A percentile compares a stretch with the other conserved stretches of the same genome.
phyloP scores from a whole-genome alignment of 176 grass and related monocot species.

The Musa itinerans region DNA sequence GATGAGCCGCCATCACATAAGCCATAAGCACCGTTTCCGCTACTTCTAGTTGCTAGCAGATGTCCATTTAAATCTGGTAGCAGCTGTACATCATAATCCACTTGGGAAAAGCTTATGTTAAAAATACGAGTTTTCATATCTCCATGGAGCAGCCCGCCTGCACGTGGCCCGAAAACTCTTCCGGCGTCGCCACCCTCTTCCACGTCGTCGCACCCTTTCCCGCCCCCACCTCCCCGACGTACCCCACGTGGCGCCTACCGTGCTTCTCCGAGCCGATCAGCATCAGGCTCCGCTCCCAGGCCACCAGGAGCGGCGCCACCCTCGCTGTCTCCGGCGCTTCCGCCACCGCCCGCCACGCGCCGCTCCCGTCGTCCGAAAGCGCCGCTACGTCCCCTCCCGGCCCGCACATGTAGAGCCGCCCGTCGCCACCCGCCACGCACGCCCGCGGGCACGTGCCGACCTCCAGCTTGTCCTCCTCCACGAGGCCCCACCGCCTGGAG shows the following conservation, averaged over 20 bases:
- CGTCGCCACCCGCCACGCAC: slow-evolving; percentile 23
- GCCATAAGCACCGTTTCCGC: no score
- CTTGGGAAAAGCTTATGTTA: no score
- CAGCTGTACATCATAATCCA: no score
- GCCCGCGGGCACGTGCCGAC: slow-evolving; percentile 44
- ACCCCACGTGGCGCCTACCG: slow-evolving; percentile 45
- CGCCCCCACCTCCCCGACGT: slow-evolving; percentile 29
- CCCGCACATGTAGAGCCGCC: slow-evolving; percentile 44
- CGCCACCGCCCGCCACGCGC: slow-evolving; percentile 19
- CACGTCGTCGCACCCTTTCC: slow-evolving; percentile 32
- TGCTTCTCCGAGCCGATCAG: slow-evolving; percentile 50
- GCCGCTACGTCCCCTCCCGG: slow-evolving; percentile 40
- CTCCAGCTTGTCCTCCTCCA: slow-evolving; percentile 32
- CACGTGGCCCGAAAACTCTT: slow-evolving; percentile 62
- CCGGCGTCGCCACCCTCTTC: slow-evolving; percentile 27
- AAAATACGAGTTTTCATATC: slow-evolving; percentile 24
- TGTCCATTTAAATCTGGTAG: no score
- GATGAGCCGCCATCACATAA: no score
- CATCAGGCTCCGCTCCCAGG: slow-evolving; percentile 28
- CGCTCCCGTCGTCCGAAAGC: slow-evolving; percentile 28
- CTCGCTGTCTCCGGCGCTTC: slow-evolving; percentile 50
- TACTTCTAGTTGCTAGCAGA: no score
- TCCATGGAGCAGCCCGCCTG: slow-evolving; percentile 44
- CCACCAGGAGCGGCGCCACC: slow-evolving; percentile 27
- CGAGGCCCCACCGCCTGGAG: slow-evolving; percentile 25